These are phyloP conservation scores for Phytophthora hybrid DNA, from an alignment of 352 stramenopile genomes.

Conservation along the genomic window DNA sequence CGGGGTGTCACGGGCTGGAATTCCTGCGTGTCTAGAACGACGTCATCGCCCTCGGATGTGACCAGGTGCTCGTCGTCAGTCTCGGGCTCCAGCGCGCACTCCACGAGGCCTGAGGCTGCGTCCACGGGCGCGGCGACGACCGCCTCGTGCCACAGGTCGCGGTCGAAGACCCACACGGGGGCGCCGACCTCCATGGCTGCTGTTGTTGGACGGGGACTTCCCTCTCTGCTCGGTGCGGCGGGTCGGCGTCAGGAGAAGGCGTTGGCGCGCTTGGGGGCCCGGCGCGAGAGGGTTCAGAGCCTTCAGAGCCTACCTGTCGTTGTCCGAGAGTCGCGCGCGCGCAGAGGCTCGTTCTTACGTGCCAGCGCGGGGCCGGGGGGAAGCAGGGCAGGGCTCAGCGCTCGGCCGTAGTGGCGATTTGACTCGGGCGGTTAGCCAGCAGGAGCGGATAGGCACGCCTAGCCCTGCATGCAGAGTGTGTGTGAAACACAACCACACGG, in stretches of 20 bases:
- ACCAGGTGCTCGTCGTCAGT: constrained; percentile 45
- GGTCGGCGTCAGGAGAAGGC: constrained; percentile 20
- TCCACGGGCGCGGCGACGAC: constrained; percentile 59
- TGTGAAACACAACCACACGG: constrained; percentile 35
- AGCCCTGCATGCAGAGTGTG: constrained; percentile 12
- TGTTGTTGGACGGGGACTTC: not conserved
- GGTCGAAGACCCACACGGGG: constrained; percentile 80
- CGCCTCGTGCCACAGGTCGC: constrained; percentile 78
- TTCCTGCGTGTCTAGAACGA: constrained; percentile 38
- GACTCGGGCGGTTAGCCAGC: constrained; percentile 32
- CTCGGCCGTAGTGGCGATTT: constrained; percentile 28
- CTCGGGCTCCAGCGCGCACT: constrained; percentile 68
- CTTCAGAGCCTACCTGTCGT: constrained; percentile 12
- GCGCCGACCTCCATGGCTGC: constrained; percentile 73
- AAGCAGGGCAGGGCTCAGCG: not conserved
- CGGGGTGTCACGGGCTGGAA: constrained; percentile 43
- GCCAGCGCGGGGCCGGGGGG: not conserved
- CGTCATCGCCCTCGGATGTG: constrained; percentile 33
- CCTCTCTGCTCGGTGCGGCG: not conserved
- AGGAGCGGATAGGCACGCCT: constrained; percentile 33
- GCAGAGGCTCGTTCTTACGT: constrained; percentile 16
- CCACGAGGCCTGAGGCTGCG: constrained; percentile 47
- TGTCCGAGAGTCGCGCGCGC: constrained; percentile 10
- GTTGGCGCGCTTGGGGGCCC: constrained; percentile 18
- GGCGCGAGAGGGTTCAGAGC: constrained; percentile 26